phyloP scores from a whole-genome alignment of 495 filamentous ascomycete species.

The Penicillium atrosanguineum region DNA sequence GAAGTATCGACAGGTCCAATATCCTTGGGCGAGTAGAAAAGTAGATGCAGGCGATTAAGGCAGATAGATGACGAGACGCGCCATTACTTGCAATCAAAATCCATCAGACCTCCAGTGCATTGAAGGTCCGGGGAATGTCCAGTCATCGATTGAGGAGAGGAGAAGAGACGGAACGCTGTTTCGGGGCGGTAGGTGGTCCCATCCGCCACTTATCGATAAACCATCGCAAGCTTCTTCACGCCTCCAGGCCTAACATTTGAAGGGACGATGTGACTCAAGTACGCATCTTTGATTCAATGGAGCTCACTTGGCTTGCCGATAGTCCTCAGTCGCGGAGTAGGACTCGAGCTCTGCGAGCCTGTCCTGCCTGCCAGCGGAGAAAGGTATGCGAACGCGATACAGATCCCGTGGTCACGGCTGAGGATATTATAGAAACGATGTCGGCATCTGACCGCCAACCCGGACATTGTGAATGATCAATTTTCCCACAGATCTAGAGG shows the following conservation, averaged over 20 bases:
- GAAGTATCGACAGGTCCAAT: too few relatives aligned
- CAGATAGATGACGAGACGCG: too few relatives aligned
- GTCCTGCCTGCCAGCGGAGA: constrained; percentile 33
- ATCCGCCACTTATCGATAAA: constrained; percentile 7
- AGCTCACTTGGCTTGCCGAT: constrained; percentile 40
- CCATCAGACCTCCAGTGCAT: too few relatives aligned
- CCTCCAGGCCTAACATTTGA: background rate
- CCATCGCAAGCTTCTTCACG: background rate
- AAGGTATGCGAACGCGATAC: constrained; percentile 26
- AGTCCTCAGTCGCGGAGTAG: constrained; percentile 36
- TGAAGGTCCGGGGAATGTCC: background rate
- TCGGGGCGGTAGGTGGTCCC: background rate
- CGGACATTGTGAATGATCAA: constrained; percentile 10
- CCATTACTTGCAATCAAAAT: too few relatives aligned
- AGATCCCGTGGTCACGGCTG: background rate
- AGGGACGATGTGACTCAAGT: background rate
- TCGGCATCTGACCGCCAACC: constrained; percentile 23
- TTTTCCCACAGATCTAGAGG: constrained; percentile 4
- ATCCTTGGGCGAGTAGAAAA: too few relatives aligned
- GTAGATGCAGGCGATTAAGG: too few relatives aligned
- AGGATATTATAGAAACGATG: constrained; percentile 35
- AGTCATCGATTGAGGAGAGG: background rate
- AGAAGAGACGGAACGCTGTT: background rate
- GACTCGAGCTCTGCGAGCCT: constrained; percentile 33
- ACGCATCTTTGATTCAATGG: constrained; percentile 21